These are phyloP conservation scores for Cercospora sojina DNA, from an alignment of 2,329 filamentous ascomycete species.

Conservation along the genomic window DNA sequence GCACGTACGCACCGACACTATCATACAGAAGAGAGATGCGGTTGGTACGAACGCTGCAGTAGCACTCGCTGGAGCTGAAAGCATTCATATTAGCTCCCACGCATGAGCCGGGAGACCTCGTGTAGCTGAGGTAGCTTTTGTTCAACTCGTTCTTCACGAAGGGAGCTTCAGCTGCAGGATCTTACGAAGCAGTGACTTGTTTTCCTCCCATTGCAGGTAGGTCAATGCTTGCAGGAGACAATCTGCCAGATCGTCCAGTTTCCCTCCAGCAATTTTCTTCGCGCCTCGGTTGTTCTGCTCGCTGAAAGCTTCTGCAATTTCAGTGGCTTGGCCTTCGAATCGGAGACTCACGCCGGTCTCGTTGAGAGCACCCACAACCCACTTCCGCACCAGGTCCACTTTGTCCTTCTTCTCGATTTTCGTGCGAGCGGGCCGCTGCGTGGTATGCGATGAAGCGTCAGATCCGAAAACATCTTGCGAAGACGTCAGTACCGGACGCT, in stretches of 20 bases:
- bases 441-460: conserved; percentile 8
- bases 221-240: conserved; percentile 74
- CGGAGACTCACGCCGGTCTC: conserved; percentile 26
- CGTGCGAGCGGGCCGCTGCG: conserved; percentile 25
- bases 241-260: conserved; percentile 80
- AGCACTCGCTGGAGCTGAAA: no score
- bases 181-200: conserved; percentile 35
- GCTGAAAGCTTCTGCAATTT: conserved; percentile 40
- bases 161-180: not conserved
- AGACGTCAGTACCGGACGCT: conserved; percentile 5
- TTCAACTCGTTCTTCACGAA: not conserved
- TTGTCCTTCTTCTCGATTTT: conserved; percentile 58
- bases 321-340: conserved; percentile 40
- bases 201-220: conserved; percentile 73
- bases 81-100: not conserved
- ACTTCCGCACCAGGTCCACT: conserved; percentile 60
- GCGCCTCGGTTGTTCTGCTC: conserved; percentile 23
- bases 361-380: conserved; percentile 43
- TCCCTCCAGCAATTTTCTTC: conserved; percentile 41
- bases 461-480: conserved; percentile 14
- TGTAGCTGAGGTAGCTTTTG: not conserved
- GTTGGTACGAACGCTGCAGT: no score
- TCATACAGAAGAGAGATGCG: no score
- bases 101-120: not conserved
- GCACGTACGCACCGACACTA: no score